Conservation (phyloP, 2,329 filamentous ascomycete species). For the Knoxdaviesia proteae region DNA sequence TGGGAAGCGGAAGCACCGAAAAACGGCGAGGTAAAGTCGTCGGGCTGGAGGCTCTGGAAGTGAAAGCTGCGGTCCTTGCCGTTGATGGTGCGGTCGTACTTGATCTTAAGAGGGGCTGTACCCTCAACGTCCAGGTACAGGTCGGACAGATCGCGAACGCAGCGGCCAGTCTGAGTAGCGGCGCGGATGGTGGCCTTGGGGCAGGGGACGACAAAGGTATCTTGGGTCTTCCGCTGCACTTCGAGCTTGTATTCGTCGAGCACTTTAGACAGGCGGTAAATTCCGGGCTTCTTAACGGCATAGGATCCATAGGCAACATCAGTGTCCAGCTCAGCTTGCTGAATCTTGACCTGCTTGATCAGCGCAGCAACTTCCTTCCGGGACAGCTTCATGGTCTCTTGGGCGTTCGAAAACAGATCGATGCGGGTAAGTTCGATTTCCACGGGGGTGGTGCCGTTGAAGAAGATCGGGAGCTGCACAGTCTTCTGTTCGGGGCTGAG, state of each 20-base stretch:
- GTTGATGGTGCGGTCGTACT: slow-evolving; percentile 78
- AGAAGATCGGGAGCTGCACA: slow-evolving; percentile 59
- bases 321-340: slow-evolving; percentile 39
- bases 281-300: slow-evolving; percentile 63
- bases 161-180: slow-evolving; percentile 44
- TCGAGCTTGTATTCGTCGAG: slow-evolving; percentile 88
- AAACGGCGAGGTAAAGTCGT: slow-evolving; percentile 62
- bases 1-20: slow-evolving; percentile 41
- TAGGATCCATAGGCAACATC: slow-evolving; percentile 50
- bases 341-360: slow-evolving; percentile 44
- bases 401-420: slow-evolving; percentile 60
- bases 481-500: slow-evolving; percentile 41
- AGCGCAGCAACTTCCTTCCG: slow-evolving; percentile 56
- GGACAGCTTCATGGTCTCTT: slow-evolving; percentile 61
- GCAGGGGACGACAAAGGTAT: slow-evolving; percentile 71
- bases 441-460: slow-evolving; percentile 83
- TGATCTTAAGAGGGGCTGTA: slow-evolving; percentile 77
- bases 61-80: slow-evolving; percentile 65
- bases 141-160: slow-evolving; percentile 73
- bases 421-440: slow-evolving; percentile 74
- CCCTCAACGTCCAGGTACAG: slow-evolving; percentile 67
- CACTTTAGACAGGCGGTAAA: slow-evolving; percentile 70
- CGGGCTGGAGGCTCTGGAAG: slow-evolving; percentile 83
- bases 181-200: slow-evolving; percentile 57
- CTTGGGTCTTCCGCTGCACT: slow-evolving; percentile 54